These are phyloP conservation scores for Fusarium sp. DNA, from an alignment of 2,329 filamentous ascomycete genomes.

Conservation along the genomic window DNA sequence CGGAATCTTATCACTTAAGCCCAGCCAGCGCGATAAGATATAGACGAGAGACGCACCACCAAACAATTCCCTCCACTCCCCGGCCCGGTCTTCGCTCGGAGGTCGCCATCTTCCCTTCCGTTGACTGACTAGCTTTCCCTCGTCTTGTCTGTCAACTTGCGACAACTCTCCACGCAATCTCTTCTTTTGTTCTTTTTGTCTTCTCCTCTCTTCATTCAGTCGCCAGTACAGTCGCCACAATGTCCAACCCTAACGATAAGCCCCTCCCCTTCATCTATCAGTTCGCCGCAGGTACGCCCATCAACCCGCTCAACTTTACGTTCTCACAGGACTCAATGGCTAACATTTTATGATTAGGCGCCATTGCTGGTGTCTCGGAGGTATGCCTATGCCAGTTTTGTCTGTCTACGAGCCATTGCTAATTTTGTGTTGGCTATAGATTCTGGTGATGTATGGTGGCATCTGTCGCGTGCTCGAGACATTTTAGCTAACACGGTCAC, in stretches of 20 bases:
- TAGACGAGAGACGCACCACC: constrained; percentile 34
- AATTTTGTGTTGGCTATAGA: constrained; percentile 64
- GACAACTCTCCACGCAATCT: constrained; percentile 32
- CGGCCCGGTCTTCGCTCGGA: constrained; percentile 49
- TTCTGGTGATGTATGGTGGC: constrained; percentile 81
- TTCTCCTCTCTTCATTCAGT: constrained; percentile 9
- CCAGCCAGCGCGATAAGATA: constrained; percentile 45
- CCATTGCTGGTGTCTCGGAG: constrained; percentile 97
- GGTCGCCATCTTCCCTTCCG: constrained; percentile 43
- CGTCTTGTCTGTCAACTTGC: constrained; percentile 14
- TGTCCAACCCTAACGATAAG: constrained; percentile 65
- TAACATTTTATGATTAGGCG: constrained; percentile 67
- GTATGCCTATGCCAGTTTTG: constrained; percentile 63
- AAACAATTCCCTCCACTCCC: constrained; percentile 49
- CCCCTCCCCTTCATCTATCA: constrained; percentile 94
- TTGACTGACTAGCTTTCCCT: constrained; percentile 18
- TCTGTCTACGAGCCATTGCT: constrained; percentile 40
- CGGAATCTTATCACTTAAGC: constrained; percentile 42
- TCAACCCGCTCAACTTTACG: constrained; percentile 10
- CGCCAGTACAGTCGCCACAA: constrained; percentile 36
- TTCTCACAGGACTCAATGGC: constrained; percentile 30
- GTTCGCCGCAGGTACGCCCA: constrained; percentile 84
- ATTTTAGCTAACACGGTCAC: constrained; percentile 41
- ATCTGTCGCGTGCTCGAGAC: constrained; percentile 40
- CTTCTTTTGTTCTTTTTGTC: constrained; percentile 17